Base-by-base conservation (phyloP, 805 yeast genomes). In the Yamadazyma akitaensis region DNA sequence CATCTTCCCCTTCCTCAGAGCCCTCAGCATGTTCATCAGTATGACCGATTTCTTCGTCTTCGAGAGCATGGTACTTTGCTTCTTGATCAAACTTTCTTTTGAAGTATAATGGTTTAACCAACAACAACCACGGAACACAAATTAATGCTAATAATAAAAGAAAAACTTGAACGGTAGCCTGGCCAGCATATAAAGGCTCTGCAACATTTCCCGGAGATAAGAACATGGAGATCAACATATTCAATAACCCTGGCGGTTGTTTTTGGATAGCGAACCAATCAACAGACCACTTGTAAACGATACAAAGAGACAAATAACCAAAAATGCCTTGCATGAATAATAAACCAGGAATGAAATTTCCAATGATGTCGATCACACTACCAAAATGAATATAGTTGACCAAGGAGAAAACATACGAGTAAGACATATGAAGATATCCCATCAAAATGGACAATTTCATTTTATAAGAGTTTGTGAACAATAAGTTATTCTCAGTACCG, bases 211-310 rank as follows among this genome's bases (percentile, higher is more conserved):
- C 99, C 10, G 99, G 99, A 1, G 96, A 71, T 58, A 94, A 75
- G 65, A 94, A 94, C 99, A 94, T 94, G 59, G 85, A 84, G 60
- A 94, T 94, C 58, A 94, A 77, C 96, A 90, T 94, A 66, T 94
- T 94, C 63, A 94, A 76, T 60, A 94, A 74, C 41, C 96, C 91
- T 26, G 99, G 99, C 2, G 99, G 96, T 44, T 85, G 88, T 61
- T 76, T 76, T 11, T 75, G 85, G 45, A 81, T 76, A 26, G 79
- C 84, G 46, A 81, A 71, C 99, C 99, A 94, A 73, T 94, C 94
- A 41, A 88, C 85, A 18, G 83, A 71, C 99, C 99, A 94, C 68
- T 94, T 94, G 76, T 88, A 92, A 26, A 94, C 77, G 55, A 94
- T 94, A 49, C 89, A 78, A 54, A 91, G 64, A 0, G 96, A 80